Conservation (phyloP, 305 asterid species). For the Fraxinus xanthoxyloides region DNA sequence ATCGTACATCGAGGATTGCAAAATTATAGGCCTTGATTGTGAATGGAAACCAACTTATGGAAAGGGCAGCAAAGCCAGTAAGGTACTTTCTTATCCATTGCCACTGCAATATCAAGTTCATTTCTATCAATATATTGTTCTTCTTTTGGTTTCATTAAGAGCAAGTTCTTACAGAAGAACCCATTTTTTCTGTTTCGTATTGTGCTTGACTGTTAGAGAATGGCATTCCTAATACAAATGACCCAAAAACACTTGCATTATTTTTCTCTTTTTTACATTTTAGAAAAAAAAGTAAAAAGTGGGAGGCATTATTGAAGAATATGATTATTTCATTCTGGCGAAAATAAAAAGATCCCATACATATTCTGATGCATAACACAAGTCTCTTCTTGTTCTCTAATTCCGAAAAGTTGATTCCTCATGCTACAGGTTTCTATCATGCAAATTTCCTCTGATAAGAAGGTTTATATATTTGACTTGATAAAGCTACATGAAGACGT, state of each 20-base stretch:
- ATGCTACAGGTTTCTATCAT: constrained; percentile 82
- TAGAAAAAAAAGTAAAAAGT: no score
- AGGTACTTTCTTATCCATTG: constrained; percentile 46
- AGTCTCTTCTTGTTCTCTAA: background rate
- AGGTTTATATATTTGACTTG: constrained; percentile 81
- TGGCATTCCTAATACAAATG: background rate
- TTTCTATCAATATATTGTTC: background rate
- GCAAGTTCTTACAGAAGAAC: background rate
- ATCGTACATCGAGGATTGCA: constrained; percentile 60
- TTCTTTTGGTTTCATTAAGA: background rate
- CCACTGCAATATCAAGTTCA: constrained; percentile 9
- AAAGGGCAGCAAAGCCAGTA: constrained; percentile 70
- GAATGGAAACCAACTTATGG: constrained; percentile 93
- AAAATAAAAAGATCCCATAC: background rate
- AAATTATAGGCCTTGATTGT: constrained; percentile 86
- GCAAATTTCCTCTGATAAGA: constrained; percentile 88
- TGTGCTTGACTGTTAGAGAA: constrained; percentile 5
- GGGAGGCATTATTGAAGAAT: background rate
- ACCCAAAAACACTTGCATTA: background rate
- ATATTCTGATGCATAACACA: background rate
- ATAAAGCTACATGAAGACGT: constrained; percentile 64
- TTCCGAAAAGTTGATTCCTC: background rate
- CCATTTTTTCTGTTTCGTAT: background rate
- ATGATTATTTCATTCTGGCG: background rate
- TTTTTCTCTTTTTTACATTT: no score